phyloP scores from a whole-genome alignment of 108 stramenopile species.

The Mayamaea pseudoterrestris region DNA sequence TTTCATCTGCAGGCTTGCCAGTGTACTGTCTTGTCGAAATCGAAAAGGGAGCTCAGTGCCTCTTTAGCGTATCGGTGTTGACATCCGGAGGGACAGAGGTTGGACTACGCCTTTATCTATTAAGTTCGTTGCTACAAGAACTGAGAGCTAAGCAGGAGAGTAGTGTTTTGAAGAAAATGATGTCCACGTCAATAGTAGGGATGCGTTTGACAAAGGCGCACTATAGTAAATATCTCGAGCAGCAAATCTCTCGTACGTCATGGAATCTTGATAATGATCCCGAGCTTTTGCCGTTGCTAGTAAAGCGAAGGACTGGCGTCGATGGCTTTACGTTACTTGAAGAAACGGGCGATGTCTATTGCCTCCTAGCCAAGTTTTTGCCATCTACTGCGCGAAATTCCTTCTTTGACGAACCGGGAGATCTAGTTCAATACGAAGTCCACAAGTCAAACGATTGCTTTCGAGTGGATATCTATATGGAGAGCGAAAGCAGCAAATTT shows the following conservation, averaged over 20 bases:
- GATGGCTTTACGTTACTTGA: slow-evolving; percentile 43
- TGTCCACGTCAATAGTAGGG: too few relatives aligned
- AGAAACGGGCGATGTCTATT: slow-evolving; percentile 32
- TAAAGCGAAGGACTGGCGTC: slow-evolving; percentile 46
- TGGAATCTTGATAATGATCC: slow-evolving; percentile 60
- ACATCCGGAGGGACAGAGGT: too few relatives aligned
- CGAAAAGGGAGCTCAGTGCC: too few relatives aligned
- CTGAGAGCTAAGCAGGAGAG: too few relatives aligned
- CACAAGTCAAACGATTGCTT: slow-evolving; percentile 30
- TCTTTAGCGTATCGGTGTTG: too few relatives aligned
- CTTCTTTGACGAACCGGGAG: slow-evolving; percentile 19
- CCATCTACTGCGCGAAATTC: slow-evolving; percentile 7
- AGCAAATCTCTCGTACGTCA: too few relatives aligned
- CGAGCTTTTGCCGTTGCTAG: slow-evolving; percentile 56
- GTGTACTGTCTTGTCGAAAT: slow-evolving; percentile 51
- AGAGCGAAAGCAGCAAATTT: slow-evolving; percentile 42
- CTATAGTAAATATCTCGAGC: too few relatives aligned
- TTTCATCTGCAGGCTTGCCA: too few relatives aligned
- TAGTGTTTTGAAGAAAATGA: too few relatives aligned
- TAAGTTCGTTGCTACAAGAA: too few relatives aligned
- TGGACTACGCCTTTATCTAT: too few relatives aligned
- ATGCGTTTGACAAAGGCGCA: too few relatives aligned
- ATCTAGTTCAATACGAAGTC: slow-evolving; percentile 46
- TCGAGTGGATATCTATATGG: slow-evolving; percentile 60
- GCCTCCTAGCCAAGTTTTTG: slow-evolving; percentile 54